These are phyloP conservation scores for Firmiana major DNA, from an alignment of 345 rosid genomes.

Conservation along the genomic window DNA sequence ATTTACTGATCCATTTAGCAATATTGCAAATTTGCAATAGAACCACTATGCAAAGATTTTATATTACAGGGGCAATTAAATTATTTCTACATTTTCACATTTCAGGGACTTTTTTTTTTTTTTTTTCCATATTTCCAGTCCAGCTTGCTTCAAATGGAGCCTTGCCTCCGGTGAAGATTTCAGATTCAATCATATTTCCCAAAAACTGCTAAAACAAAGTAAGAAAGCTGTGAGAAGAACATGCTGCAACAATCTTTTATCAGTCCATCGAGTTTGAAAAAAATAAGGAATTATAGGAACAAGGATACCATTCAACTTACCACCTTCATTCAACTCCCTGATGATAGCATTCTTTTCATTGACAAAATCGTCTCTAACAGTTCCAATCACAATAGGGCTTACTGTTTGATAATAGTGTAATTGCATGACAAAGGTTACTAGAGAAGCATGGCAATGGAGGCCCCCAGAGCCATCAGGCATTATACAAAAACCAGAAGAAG, in stretches of 20 bases:
- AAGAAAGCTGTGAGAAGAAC: neutral
- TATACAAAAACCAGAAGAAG: neutral
- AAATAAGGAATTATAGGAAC: too few species aligned
- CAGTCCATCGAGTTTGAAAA: neutral
- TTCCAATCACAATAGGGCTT: neutral
- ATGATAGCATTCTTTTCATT: neutral
- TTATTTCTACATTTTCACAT: too few species aligned
- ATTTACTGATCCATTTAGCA: too few species aligned
- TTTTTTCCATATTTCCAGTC: too few species aligned
- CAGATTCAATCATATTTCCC: too few species aligned
- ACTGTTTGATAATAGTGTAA: neutral
- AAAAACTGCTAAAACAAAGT: neutral
- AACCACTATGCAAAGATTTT: too few species aligned
- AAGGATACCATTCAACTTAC: conserved; percentile 1
- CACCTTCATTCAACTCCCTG: neutral
- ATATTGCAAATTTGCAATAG: too few species aligned
- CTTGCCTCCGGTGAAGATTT: too few species aligned
- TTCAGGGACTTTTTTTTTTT: too few species aligned
- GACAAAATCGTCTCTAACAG: neutral
- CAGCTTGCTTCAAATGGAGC: too few species aligned
- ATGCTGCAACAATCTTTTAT: neutral
- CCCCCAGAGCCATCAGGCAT: conserved; percentile 2
- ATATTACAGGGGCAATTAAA: too few species aligned
- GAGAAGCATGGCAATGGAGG: neutral
- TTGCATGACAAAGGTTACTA: neutral